phyloP scores from a whole-genome alignment of 768 basidiomycete genomes.

The Amyloporia xantha region DNA sequence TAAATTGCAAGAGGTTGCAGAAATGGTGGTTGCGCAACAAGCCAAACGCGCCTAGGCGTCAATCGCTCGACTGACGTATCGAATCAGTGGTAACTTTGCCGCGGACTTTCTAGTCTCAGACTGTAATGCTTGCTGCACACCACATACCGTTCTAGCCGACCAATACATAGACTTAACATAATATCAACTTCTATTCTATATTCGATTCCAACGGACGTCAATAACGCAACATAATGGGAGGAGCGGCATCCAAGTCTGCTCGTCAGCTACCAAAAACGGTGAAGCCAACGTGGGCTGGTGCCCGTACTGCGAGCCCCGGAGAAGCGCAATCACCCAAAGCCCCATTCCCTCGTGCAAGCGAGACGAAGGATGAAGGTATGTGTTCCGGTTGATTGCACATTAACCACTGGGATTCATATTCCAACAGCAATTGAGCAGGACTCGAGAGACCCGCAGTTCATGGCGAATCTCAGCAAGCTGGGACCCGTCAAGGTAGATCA shows the following conservation, averaged over 20 bases:
- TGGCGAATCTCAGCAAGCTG: conserved; percentile 55
- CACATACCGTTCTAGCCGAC: too few relatives aligned
- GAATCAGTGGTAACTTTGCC: too few relatives aligned
- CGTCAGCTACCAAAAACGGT: conserved; percentile 46
- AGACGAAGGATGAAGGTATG: conserved; percentile 45
- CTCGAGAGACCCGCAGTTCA: conserved; percentile 64
- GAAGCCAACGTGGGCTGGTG: conserved; percentile 42
- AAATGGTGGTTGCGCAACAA: too few relatives aligned
- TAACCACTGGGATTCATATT: not conserved
- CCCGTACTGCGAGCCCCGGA: conserved; percentile 27
- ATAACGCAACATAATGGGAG: conserved; percentile 70
- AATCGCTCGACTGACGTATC: too few relatives aligned
- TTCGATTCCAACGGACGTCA: too few relatives aligned
- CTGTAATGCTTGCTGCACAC: too few relatives aligned
- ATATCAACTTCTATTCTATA: too few relatives aligned
- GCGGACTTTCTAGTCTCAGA: too few relatives aligned
- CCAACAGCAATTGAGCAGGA: conserved; percentile 53
- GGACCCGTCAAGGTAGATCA: conserved; percentile 71
- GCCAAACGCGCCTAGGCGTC: too few relatives aligned
- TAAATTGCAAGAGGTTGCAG: too few relatives aligned
- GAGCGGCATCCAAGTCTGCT: conserved; percentile 50
- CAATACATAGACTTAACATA: too few relatives aligned
- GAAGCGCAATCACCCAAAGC: conserved; percentile 13
- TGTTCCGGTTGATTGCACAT: not conserved
- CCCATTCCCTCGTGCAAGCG: conserved; percentile 36